These are phyloP conservation scores for Debaryomycetaceae sp. DNA, from an alignment of 1,139 yeast species.

Conservation along the genomic window DNA sequence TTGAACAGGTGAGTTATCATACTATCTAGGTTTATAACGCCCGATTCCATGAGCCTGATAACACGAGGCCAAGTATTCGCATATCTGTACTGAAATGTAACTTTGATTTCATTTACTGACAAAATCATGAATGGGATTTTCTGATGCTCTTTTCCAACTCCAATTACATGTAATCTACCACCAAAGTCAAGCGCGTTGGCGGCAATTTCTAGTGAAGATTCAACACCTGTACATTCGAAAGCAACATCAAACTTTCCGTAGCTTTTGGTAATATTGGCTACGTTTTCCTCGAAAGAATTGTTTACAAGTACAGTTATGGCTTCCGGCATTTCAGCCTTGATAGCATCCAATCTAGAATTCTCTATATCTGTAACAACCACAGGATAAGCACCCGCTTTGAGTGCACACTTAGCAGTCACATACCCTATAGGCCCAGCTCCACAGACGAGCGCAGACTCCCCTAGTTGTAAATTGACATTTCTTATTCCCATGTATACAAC, in stretches of 20 bases:
- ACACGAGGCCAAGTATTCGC: slow-evolving; percentile 34
- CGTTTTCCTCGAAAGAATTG: slow-evolving; percentile 18
- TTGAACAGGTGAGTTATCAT: slow-evolving; percentile 8
- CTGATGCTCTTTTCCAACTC: slow-evolving; percentile 30
- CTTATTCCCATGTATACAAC: slow-evolving; percentile 24
- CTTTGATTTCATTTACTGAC: slow-evolving; percentile 32
- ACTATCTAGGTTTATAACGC: slow-evolving; percentile 6
- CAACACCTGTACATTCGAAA: slow-evolving; percentile 30
- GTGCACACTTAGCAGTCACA: slow-evolving; percentile 20
- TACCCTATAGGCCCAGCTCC: slow-evolving; percentile 30
- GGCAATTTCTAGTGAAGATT: slow-evolving; percentile 23
- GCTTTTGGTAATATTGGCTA: slow-evolving; percentile 12
- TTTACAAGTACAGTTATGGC: slow-evolving; percentile 20
- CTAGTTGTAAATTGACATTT: slow-evolving; percentile 16
- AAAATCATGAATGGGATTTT: slow-evolving; percentile 37
- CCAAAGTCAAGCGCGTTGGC: slow-evolving; percentile 29
- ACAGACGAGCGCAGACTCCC: slow-evolving; percentile 18
- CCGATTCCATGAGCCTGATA: slow-evolving; percentile 6
- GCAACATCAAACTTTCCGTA: slow-evolving; percentile 13
- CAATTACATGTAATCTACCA: slow-evolving; percentile 29
- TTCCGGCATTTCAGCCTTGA: slow-evolving; percentile 23
- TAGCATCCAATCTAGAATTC: slow-evolving; percentile 22
- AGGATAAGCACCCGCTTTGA: slow-evolving; percentile 22
- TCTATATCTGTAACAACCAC: slow-evolving; percentile 22
- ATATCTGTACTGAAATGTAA: slow-evolving; percentile 34